Percentiles rank a stretch among this genome's conserved stretches.
Conservation (phyloP, 208 protist genomes). For the Tetramitus jugosus region DNA sequence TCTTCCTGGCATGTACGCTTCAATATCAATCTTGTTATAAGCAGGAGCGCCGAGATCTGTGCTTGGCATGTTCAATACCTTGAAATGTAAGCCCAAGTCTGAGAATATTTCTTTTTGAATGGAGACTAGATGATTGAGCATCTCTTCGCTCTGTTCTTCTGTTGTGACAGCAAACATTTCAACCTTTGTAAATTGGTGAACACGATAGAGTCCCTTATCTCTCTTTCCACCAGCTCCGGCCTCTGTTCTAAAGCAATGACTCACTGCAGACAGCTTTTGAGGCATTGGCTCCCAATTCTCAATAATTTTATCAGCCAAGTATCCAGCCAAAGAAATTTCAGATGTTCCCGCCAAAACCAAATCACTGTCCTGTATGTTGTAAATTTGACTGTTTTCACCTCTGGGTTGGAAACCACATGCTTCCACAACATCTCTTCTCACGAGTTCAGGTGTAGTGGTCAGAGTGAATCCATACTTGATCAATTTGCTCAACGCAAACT, state of each 20-base stretch:
- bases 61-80: slow-evolving; percentile 58
- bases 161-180: slow-evolving; percentile 57
- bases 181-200: slow-evolving; percentile 70
- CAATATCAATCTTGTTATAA: slow-evolving; percentile 62
- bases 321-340: slow-evolving; percentile 52
- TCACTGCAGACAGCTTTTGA: slow-evolving; percentile 36
- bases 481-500: slow-evolving; percentile 44
- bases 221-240: slow-evolving; percentile 34
- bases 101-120: slow-evolving; percentile 50
- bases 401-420: slow-evolving; percentile 57
- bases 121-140: slow-evolving; percentile 38
- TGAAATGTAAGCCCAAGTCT: slow-evolving; percentile 35
- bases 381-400: slow-evolving; percentile 31
- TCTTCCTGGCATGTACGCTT: slow-evolving; percentile 62
- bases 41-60: slow-evolving; percentile 54
- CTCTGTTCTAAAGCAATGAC: slow-evolving; percentile 52
- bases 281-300: neutral
- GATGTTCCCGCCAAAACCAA: slow-evolving; percentile 52
- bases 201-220: slow-evolving; percentile 52
- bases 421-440: slow-evolving; percentile 40
- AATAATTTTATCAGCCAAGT: slow-evolving; percentile 34
- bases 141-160: slow-evolving; percentile 38
- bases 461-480: slow-evolving; percentile 35
- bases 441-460: slow-evolving; percentile 48
- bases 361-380: neutral